Evolutionary conservation across 169 alveolate species (phyloP).

Genomic region (Blepharisma undulans): DNA sequence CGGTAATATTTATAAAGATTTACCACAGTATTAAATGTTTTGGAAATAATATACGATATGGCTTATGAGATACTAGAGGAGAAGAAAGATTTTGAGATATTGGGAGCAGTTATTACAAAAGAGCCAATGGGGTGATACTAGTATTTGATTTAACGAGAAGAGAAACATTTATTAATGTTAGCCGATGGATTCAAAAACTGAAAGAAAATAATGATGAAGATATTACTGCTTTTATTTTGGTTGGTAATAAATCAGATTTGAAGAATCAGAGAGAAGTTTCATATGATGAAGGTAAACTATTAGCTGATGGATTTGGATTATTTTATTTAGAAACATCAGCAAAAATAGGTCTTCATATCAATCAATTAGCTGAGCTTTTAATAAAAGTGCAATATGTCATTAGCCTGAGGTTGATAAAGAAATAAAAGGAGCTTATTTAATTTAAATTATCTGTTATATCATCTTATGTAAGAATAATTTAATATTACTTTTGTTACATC

Average conservation of each 20-base stretch:
- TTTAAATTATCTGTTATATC: no score
- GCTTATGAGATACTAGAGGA: slow-evolving; percentile 71
- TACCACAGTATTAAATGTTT: no score
- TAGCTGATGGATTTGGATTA: background rate
- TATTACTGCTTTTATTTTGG: slow-evolving; percentile 48
- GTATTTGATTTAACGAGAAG: slow-evolving; percentile 69
- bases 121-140: slow-evolving; percentile 69
- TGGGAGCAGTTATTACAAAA: slow-evolving; percentile 62
- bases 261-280: slow-evolving; percentile 70
- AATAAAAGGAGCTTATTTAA: no score
- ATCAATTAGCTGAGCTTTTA: background rate
- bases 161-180: slow-evolving; percentile 58
- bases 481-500: no score
- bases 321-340: slow-evolving; percentile 21
- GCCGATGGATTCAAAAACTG: slow-evolving; percentile 54
- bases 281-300: slow-evolving; percentile 66
- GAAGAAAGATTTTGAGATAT: slow-evolving; percentile 65
- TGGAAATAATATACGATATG: no score
- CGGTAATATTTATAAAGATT: no score
- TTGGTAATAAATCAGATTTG: slow-evolving; percentile 85
- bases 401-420: no score
- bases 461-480: no score
- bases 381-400: background rate
- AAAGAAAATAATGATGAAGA: background rate
- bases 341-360: background rate